These are phyloP conservation scores for Chrysochromulina parva DNA, from an alignment of 78 protist species.

Conservation along the genomic window DNA sequence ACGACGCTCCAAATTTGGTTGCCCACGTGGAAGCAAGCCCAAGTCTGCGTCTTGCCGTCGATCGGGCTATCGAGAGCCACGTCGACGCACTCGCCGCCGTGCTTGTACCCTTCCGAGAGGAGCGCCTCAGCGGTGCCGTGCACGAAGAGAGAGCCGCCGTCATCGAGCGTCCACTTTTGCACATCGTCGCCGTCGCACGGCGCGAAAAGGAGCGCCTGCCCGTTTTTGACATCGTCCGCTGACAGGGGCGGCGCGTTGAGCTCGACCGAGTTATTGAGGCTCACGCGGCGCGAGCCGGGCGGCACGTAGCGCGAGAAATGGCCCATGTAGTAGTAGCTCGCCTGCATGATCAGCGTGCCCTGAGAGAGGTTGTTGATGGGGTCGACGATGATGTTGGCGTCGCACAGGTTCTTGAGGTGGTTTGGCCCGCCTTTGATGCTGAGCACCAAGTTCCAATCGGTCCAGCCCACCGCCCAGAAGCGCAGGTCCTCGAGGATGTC, in stretches of 20 bases:
- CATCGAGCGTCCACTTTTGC: neutral
- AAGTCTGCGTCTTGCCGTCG: neutral
- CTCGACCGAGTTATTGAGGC: neutral
- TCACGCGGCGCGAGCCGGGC: neutral
- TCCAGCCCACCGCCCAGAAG: slow-evolving; percentile 38
- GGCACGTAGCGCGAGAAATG: neutral
- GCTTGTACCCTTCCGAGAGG: neutral
- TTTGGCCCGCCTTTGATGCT: slow-evolving; percentile 39
- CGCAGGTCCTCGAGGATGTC: slow-evolving; percentile 10
- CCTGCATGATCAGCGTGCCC: neutral
- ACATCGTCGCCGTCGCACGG: neutral
- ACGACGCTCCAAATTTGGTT: neutral
- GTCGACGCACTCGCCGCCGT: slow-evolving; percentile 17
- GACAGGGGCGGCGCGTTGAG: neutral
- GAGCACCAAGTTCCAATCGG: slow-evolving; percentile 42
- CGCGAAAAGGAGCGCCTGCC: neutral
- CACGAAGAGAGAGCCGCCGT: neutral
- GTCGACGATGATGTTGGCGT: slow-evolving; percentile 10
- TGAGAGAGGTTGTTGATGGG: neutral
- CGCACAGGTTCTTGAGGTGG: slow-evolving; percentile 17
- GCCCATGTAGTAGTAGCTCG: neutral
- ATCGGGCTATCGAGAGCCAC: neutral
- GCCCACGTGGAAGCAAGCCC: neutral
- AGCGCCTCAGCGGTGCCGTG: neutral
- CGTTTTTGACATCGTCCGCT: neutral